Conservation (phyloP, 2,329 filamentous ascomycete genomes). For the Colletotrichum orchidophilum region DNA sequence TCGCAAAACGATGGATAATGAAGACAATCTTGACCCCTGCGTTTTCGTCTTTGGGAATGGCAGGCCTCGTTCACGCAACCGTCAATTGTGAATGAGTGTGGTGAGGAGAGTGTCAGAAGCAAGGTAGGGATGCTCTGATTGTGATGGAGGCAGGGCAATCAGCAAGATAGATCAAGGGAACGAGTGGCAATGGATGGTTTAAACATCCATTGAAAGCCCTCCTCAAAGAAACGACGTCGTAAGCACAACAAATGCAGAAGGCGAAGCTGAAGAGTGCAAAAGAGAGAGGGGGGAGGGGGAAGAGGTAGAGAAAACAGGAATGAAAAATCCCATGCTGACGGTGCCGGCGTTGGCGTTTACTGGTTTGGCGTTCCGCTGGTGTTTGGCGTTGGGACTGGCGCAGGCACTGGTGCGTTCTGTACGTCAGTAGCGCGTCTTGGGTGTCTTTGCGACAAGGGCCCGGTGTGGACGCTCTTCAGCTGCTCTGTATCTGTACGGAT, state of each 20-base stretch:
- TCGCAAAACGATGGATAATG: not conserved
- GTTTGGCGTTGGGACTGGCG: conserved; percentile 6
- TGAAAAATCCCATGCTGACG: conserved; percentile 11
- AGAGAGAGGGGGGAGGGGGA: not conserved
- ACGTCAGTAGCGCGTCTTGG: not conserved
- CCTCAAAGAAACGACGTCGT: not conserved
- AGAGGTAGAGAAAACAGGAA: conserved; percentile 14
- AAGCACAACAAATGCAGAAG: not conserved
- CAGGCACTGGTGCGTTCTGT: conserved; percentile 1
- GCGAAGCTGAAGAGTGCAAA: not conserved
- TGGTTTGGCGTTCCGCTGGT: conserved; percentile 2
- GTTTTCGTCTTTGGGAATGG: not conserved
- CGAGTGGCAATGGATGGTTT: conserved; percentile 4
- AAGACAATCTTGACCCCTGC: not conserved
- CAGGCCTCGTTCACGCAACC: not conserved
- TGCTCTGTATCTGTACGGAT: not conserved
- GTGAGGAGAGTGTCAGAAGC: not conserved
- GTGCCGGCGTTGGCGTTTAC: conserved; percentile 3
- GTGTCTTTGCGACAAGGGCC: conserved; percentile 3
- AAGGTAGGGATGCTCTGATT: not conserved
- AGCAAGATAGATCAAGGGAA: not conserved
- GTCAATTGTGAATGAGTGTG: conserved; percentile 1
- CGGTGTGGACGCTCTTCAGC: conserved; percentile 2
- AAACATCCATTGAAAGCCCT: not conserved
- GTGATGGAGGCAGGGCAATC: not conserved